Evolutionary conservation across 2,329 filamentous ascomycete genomes (phyloP).

Genomic region (Talaromyces sp.): DNA sequence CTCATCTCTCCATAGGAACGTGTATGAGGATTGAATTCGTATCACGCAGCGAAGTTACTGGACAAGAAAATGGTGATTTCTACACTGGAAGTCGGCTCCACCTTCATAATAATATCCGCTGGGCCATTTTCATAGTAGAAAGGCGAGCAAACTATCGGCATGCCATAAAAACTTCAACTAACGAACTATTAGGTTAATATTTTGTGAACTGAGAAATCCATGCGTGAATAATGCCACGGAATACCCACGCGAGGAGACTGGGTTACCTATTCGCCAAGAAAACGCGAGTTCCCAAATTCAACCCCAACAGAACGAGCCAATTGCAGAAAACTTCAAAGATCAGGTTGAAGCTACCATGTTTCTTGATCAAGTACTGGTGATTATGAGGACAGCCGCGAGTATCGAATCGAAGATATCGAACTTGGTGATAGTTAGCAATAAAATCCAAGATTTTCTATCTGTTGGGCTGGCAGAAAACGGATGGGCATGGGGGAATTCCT

Average conservation of each 20-base stretch:
- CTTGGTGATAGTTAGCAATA: neutral
- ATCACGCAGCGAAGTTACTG: neutral
- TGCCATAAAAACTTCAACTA: neutral
- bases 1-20: neutral
- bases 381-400: neutral
- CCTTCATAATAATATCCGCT: neutral
- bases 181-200: neutral
- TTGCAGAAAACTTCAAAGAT: neutral
- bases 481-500: neutral
- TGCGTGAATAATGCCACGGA: neutral
- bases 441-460: neutral
- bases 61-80: neutral
- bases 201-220: neutral
- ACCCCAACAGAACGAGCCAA: neutral
- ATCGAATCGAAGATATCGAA: neutral
- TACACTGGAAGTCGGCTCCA: neutral
- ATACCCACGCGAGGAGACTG: neutral
- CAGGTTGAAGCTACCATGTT: neutral
- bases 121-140: neutral
- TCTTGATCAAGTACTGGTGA: neutral
- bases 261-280: neutral
- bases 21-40: neutral
- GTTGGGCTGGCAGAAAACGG: neutral
- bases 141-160: neutral
- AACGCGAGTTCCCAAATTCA: neutral